Base-by-base conservation (phyloP, 176 grass and related monocot genomes). In the Carex kokanica region DNA sequence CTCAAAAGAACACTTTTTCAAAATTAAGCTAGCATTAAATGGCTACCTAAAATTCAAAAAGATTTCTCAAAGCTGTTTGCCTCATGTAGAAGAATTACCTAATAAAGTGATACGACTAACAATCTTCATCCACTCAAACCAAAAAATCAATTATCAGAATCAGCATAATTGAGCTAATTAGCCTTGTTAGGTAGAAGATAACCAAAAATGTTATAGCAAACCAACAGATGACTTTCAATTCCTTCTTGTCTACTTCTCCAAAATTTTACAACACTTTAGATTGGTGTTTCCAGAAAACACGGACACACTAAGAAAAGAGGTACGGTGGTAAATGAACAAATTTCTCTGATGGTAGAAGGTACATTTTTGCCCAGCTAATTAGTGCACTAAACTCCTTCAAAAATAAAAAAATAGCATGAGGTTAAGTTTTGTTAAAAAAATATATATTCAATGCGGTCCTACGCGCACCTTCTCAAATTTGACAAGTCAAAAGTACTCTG, bases 141-240 rank as follows among this genome's bases (percentile, higher is more conserved):
- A 32, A 82, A 82, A 52, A 82, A 67, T 61, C 80, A 82, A 65
- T 47, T 81, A 51, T 82, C 60, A 82, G 4, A 82, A 66, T 43
- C 38, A 82, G 56, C 59, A 64, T 34, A 82, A 9, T 67, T 82
- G 80, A 82, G 21, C 80, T 65, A 66, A 82, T 52, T 51, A 65
- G 0, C 43, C 14, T 31, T 41, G 51, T 51, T 82, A 68, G 41
- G 23, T 67, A 82, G 20, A 67, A 13, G 21, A 67, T 68, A 54
- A 66, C 80, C 41, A 82, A 82, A 34, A 67, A 52, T 82, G 40
- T 59, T 18, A 65, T 62, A 21, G 60, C 80, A 68, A 64, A 0
- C 23, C 6, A 82, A 68, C 40, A 67, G 80, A 65, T 68, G 23
- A 66, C 80, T 82, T 82, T 67, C 17, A 67, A 29, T 82, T 14